Conservation (phyloP, 345 rosid species). For the Eutrema heterophyllum region DNA sequence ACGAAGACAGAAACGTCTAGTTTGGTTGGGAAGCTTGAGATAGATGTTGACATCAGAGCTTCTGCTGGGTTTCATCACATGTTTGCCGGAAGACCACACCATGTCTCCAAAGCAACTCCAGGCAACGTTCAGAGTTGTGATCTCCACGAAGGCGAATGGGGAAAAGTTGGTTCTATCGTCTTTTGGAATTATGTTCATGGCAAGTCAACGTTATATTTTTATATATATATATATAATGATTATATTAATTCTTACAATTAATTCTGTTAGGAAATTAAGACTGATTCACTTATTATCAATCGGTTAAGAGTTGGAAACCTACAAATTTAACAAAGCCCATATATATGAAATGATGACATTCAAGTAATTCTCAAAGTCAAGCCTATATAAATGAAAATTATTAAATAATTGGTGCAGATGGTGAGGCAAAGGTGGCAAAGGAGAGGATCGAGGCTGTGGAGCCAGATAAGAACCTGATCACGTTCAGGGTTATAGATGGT, state of each 20-base stretch:
- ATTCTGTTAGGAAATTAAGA: too few species aligned
- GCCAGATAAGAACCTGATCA: constrained; percentile 2
- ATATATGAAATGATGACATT: too few species aligned
- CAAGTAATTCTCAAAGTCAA: too few species aligned
- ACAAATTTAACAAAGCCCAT: not conserved
- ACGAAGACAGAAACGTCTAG: not conserved
- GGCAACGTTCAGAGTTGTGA: constrained; percentile 16
- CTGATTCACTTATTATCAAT: not conserved
- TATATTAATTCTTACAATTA: too few species aligned
- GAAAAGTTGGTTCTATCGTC: constrained; percentile 27
- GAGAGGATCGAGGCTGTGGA: constrained; percentile 2
- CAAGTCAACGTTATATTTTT: not conserved
- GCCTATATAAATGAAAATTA: too few species aligned
- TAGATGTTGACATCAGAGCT: constrained; percentile 12
- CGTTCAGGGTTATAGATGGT: constrained; percentile 10
- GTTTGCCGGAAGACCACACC: constrained; percentile 33
- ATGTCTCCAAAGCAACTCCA: constrained; percentile 25
- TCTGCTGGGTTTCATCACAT: constrained; percentile 30
- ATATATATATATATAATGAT: too few species aligned
- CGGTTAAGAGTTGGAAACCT: not conserved
- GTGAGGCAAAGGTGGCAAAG: not conserved
- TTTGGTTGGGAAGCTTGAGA: constrained; percentile 8
- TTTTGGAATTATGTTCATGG: constrained; percentile 30
- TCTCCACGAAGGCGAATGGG: constrained; percentile 38
- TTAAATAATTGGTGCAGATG: constrained; percentile 18